Evolutionary conservation across 441 rosid genomes (phyloP).

Genomic region (Euphorbia celastroides): DNA sequence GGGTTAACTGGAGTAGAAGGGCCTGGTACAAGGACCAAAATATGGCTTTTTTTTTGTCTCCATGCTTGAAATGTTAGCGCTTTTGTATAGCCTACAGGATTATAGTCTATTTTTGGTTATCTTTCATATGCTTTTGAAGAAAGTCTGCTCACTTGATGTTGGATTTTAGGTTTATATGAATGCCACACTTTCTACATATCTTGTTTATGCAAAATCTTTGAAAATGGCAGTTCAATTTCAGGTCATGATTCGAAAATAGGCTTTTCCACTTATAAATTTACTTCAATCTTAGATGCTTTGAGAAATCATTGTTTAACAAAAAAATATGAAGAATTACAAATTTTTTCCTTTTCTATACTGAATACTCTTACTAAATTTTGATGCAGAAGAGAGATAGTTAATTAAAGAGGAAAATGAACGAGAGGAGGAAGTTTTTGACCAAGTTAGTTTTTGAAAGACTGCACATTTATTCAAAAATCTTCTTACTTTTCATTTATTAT

Average conservation of each 20-base stretch:
- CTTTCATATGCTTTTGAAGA: background rate
- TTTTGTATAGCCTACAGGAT: background rate
- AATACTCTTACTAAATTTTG: too few relatives aligned
- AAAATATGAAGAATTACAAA: too few relatives aligned
- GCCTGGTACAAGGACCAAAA: background rate
- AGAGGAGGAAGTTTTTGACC: conserved; percentile 99
- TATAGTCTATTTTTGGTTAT: background rate
- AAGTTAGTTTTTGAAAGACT: conserved; percentile 42
- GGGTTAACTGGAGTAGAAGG: background rate
- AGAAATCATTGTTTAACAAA: too few relatives aligned
- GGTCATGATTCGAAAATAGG: too few relatives aligned
- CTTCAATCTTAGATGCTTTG: too few relatives aligned
- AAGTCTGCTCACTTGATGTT: background rate
- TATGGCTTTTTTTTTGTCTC: background rate
- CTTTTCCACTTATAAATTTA: too few relatives aligned
- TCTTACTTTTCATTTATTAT: conserved; percentile 6
- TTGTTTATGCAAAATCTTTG: too few relatives aligned
- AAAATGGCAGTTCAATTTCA: too few relatives aligned
- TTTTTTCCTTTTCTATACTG: too few relatives aligned
- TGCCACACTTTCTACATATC: too few relatives aligned
- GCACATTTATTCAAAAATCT: background rate
- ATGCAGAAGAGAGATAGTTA: conserved; percentile 95
- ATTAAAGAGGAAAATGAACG: conserved; percentile 98
- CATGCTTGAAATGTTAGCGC: background rate
- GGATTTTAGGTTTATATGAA: background rate